Percentiles rank a stretch among this genome's conserved stretches.
Evolutionary conservation across 2,329 filamentous ascomycete genomes (phyloP).

Genomic region (Falciphora oryzae): DNA sequence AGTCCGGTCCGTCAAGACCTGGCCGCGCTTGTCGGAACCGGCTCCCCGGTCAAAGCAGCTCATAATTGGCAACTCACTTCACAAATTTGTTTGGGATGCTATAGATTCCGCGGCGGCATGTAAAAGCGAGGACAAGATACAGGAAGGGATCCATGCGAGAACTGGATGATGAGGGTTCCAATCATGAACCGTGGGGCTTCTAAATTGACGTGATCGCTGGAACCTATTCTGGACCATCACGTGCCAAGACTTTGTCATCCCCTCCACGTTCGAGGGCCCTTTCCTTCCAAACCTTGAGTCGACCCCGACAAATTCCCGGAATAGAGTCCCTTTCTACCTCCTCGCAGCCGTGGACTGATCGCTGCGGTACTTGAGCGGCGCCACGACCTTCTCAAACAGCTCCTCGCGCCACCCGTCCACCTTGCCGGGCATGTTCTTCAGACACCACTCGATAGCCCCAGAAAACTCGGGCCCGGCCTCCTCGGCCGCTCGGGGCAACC

Average conservation of each 20-base stretch:
- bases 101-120: too few relatives aligned
- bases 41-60: too few relatives aligned
- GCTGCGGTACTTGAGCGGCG: neutral
- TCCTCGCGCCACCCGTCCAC: neutral
- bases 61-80: too few relatives aligned
- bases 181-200: too few relatives aligned
- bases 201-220: too few relatives aligned
- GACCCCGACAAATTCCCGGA: neutral
- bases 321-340: neutral
- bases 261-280: too few relatives aligned
- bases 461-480: slow-evolving; percentile 3
- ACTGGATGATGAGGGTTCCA: too few relatives aligned
- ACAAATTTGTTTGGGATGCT: too few relatives aligned
- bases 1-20: too few relatives aligned
- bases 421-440: neutral
- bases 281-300: neutral
- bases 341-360: neutral
- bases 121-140: too few relatives aligned
- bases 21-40: too few relatives aligned
- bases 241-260: neutral
- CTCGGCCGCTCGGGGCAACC: neutral
- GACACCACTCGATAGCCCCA: neutral
- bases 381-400: neutral
- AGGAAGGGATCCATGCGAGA: too few relatives aligned
- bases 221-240: neutral